phyloP scores from a whole-genome alignment of 139 green algal species.

The Penium margaritaceum region DNA sequence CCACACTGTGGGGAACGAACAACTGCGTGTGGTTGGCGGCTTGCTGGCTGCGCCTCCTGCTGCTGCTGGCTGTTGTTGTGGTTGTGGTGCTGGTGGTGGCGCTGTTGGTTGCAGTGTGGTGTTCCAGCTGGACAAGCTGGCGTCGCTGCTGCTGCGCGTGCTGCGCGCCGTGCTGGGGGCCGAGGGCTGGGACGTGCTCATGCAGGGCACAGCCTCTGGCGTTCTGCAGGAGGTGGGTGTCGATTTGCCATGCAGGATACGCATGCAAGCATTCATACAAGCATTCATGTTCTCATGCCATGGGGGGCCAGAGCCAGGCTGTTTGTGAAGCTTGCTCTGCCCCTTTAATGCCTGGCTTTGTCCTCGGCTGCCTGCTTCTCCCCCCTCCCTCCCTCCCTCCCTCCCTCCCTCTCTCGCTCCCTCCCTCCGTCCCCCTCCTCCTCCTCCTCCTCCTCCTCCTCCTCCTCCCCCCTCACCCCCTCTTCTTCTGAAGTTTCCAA shows the following conservation, averaged over 20 bases:
- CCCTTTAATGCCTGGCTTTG: slow-evolving; percentile 6
- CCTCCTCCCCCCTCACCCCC: too few relatives aligned
- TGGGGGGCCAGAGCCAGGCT: neutral
- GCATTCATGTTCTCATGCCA: neutral
- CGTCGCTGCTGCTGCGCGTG: slow-evolving; percentile 50
- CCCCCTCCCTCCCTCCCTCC: too few relatives aligned
- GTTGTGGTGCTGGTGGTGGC: too few relatives aligned
- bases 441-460: too few relatives aligned
- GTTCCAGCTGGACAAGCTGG: slow-evolving; percentile 79
- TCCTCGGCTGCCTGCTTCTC: too few relatives aligned
- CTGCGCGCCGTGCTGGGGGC: slow-evolving; percentile 49
- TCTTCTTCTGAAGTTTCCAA: too few relatives aligned
- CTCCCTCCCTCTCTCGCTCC: too few relatives aligned
- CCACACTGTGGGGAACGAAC: too few relatives aligned
- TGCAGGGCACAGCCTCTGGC: slow-evolving; percentile 62
- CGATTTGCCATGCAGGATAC: neutral
- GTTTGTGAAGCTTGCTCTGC: neutral
- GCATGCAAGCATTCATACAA: neutral
- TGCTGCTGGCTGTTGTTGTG: too few relatives aligned
- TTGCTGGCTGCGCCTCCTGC: neutral
- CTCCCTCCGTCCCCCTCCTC: too few relatives aligned
- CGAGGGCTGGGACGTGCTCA: slow-evolving; percentile 75
- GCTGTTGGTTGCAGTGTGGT: slow-evolving; percentile 57
- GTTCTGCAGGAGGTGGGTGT: slow-evolving; percentile 59
- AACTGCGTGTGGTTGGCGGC: neutral